Base-by-base conservation (phyloP, 164 flowering plant species). In the Paratinospora sagittata region DNA sequence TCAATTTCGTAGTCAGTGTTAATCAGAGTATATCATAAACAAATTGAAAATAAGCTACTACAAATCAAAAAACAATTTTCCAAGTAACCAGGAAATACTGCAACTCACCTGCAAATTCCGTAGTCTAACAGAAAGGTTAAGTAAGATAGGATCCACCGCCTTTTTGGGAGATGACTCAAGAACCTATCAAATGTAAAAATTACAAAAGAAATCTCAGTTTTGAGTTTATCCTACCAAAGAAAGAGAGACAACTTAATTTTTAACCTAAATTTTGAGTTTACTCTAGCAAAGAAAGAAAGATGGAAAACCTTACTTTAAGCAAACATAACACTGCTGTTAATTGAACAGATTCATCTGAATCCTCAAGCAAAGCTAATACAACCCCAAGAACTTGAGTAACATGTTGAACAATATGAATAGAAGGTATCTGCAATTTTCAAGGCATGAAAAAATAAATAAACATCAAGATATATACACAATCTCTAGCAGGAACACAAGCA, bases 281-380 rank as follows among this genome's bases (percentile, higher is more conserved):
- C n/a, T n/a, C n/a, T n/a, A n/a, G n/a, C n/a, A n/a, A 62, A 27
- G 9, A 39, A 24, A 30, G 67, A 43, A 33, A 16, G 26, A 27
- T n/a, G n/a, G 41, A 24, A 57, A 19, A 52, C 45, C 74, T 78
- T 74, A 95, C 98, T 85, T 62, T 85, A 41, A 84, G 81, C 81
- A 95, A 82, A 85, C 98, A 89, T 72, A 86, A 86, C 7, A 92
- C 93, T 34, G 96, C 91, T 73, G 97, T 87, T 73, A 88, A 80
- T 77, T 90, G 91, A 80, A 95, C 98, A 9, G 89, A 82, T 81
- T 92, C 98, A 81, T 89, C 96, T 45, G 81, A 72, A 79, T 95
- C 98, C 81, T 90, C 97, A 19, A 94, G 93, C 77, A 95, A 77
- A 71, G 96, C 96, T 68, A 92, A 80, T 75, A 95, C 86, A 30